Base-by-base conservation (phyloP, 2,329 filamentous ascomycete species). In the Thelonectria discophora region DNA sequence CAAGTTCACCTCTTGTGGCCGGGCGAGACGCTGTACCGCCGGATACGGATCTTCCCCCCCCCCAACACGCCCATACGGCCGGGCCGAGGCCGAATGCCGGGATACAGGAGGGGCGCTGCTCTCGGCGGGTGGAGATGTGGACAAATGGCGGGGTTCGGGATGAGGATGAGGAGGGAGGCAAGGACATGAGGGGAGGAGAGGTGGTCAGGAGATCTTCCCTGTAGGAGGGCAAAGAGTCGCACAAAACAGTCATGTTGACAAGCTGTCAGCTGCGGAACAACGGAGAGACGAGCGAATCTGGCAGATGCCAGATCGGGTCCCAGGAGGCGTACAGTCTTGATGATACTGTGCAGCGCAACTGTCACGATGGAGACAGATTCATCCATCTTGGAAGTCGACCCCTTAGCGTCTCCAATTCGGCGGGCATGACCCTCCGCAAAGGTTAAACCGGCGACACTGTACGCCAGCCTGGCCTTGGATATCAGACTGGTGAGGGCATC, bases 61-160 rank as follows among this genome's bases (percentile, higher is more conserved):
- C 18, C 39, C 30, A 27, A 27, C 45, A 47, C 48, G 57, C 57
- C 57, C 50, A 50, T 49, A 32, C 27, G 34, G 58, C 53, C 58
- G 58, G 53, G 20, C 58, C 58, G 58, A 61, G 54, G 45, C 58
- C 58, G 48, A 61, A 34, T 39, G 40, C 34, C 45, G 54, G 55
- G 45, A 10, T 24, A 30, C 40, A 47, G 30, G 52, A 15, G 46
- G 52, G 50, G 57, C 34, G 34, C 34, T 37, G 21, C 24, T 27
- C 42, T 53, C 46, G 45, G 57, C 34, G 34, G 50, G 50, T 12
- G 17, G n/a, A 18, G 32, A 32, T 20, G 42, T 43, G 18, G 39
- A 15, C 49, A 42, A n/a, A n/a, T 46, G 52, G 51, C 34, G 27
- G 13, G 39, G 24, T 54, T 21, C n/a, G 24, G 24, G 24, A 24